Conservation (phyloP, 257 asterid genomes). For the Jasminum sambac region DNA sequence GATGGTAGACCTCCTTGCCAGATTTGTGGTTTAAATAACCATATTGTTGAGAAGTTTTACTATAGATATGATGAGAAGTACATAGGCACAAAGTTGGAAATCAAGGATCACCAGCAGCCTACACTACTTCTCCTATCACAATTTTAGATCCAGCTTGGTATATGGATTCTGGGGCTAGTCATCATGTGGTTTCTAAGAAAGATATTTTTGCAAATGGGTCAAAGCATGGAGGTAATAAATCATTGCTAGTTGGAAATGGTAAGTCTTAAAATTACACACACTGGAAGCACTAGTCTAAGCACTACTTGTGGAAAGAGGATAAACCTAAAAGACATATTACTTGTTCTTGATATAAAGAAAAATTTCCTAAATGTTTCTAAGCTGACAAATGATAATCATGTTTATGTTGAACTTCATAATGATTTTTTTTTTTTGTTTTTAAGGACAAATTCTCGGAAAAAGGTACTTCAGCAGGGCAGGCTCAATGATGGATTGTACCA, state of each 20-base stretch:
- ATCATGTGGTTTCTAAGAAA: not conserved
- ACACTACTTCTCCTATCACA: too few relatives aligned
- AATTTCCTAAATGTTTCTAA: not conserved
- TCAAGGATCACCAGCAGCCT: not conserved
- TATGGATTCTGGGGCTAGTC: not conserved
- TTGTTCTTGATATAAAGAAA: too few relatives aligned
- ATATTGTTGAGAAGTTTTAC: not conserved
- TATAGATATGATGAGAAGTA: not conserved
- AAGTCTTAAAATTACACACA: not conserved
- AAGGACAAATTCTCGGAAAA: too few relatives aligned
- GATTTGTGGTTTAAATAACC: not conserved
- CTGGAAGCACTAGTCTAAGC: not conserved
- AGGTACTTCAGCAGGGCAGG: too few relatives aligned
- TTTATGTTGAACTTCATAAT: not conserved
- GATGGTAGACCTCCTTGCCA: not conserved
- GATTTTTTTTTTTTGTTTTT: too few relatives aligned
- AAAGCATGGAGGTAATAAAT: not conserved
- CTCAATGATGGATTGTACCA: too few relatives aligned
- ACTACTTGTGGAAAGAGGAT: not conserved
- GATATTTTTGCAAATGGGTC: not conserved
- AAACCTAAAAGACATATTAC: too few relatives aligned
- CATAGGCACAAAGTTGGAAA: too few relatives aligned
- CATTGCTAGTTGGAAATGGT: not conserved
- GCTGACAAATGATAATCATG: not conserved
- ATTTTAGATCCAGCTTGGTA: not conserved